Evolutionary conservation across 805 yeast genomes (phyloP).

Genomic region (Metschnikowia vanudenii): DNA sequence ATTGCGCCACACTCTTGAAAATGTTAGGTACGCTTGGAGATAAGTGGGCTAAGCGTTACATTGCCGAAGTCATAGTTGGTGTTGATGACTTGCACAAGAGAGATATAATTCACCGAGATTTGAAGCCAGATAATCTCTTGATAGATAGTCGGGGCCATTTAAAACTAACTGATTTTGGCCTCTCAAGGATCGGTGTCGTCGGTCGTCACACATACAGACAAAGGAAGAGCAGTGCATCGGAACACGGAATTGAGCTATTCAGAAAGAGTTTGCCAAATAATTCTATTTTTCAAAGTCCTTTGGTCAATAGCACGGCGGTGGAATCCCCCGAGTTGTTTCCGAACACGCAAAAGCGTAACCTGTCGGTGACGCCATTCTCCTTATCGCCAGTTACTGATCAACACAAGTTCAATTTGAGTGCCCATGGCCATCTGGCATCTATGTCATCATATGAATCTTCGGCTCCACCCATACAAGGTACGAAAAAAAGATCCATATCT

Average conservation of each 20-base stretch:
- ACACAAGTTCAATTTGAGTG: constrained; percentile 14
- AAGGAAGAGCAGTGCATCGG: constrained; percentile 42
- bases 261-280: constrained; percentile 25
- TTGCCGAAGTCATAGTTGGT: constrained; percentile 88
- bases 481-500: constrained; percentile 19
- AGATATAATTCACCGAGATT: constrained; percentile 91
- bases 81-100: constrained; percentile 84
- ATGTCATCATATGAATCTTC: constrained; percentile 15
- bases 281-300: constrained; percentile 25
- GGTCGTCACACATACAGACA: constrained; percentile 63
- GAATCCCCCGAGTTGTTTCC: constrained; percentile 20
- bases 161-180: constrained; percentile 92
- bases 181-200: constrained; percentile 83
- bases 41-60: constrained; percentile 80
- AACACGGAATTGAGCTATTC: constrained; percentile 42
- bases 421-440: constrained; percentile 15
- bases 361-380: constrained; percentile 45
- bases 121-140: constrained; percentile 90
- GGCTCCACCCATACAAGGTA: constrained; percentile 8
- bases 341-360: constrained; percentile 32
- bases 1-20: constrained; percentile 81
- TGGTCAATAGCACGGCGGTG: constrained; percentile 17
- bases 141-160: constrained; percentile 87
- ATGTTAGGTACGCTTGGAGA: constrained; percentile 81
- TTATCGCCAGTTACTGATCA: constrained; percentile 41